Base-by-base conservation (phyloP, 2,329 filamentous ascomycete genomes). In the Penicillium paneum region DNA sequence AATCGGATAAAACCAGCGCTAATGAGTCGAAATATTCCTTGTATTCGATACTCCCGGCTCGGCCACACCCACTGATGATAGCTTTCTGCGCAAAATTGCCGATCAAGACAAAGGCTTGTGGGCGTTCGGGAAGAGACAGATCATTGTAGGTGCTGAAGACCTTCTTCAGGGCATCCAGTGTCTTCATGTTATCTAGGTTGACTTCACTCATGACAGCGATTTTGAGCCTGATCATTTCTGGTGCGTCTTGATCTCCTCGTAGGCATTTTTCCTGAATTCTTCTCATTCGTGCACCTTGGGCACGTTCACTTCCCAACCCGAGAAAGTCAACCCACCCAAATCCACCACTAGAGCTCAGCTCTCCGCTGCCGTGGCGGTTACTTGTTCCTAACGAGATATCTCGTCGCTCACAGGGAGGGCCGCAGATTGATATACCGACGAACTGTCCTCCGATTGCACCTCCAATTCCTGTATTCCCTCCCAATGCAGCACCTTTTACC, bases 271-370 rank as follows among this genome's bases (percentile, higher is more conserved):
- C 79, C 68, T 96, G 89, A 1, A 97, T 79, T 55, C 83, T 85
- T 51, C 90, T 85, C 93, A 97, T 97, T 54, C 88, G 87, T 1
- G 83, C 73, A 0, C 93, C 92, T 1, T 88, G 84, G 7, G 91
- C 91, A 42, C 91, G 87, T 71, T 96, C 91, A 65, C 91, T 96
- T 34, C 93, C 93, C 1, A 94, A 83, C 6, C 93, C 94, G 1
- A 97, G 79, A 68, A 97, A 99, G 71, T 97, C 94, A 49, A 96
- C 91, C 92, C 94, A 99, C 40, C 94, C 94, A 68, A 97, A 97
- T 0, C 90, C 90, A 54, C 89, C 89, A 28, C 87, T 88, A 39
- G 89, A 73, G 39, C 71, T 76, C 34, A 76, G 53, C 49, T 74
- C 68, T 54, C 67, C 60, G 40, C 55, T 64, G 17, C 58, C 67